phyloP scores from a whole-genome alignment of 495 filamentous ascomycete genomes.

The Neurospora sp. region DNA sequence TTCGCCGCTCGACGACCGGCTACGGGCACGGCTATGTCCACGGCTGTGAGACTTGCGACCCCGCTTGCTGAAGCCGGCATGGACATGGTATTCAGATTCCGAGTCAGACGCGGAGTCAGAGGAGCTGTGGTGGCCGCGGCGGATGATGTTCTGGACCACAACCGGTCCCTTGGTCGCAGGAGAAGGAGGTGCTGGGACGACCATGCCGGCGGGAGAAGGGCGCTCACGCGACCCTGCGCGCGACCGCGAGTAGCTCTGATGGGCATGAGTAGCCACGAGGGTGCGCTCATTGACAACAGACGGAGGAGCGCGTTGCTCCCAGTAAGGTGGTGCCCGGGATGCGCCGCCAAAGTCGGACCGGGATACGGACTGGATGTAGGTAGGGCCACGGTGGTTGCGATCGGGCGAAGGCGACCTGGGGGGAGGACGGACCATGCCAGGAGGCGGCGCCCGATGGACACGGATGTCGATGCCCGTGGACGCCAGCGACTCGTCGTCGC shows the following conservation, averaged over 20 bases:
- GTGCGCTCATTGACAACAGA: constrained; percentile 19
- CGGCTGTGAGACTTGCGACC: constrained; percentile 11
- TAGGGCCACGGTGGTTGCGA: constrained; percentile 18
- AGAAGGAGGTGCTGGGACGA: background rate
- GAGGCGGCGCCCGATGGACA: constrained; percentile 20
- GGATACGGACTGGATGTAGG: constrained; percentile 27
- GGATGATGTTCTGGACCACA: constrained; percentile 41
- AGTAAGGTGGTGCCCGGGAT: constrained; percentile 14
- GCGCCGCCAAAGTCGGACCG: background rate
- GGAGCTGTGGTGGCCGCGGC: constrained; percentile 11
- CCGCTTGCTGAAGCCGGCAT: constrained; percentile 3
- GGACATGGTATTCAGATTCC: constrained; percentile 4
- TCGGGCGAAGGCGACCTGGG: constrained; percentile 1
- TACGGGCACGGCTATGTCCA: constrained; percentile 12
- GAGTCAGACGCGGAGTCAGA: constrained; percentile 27
- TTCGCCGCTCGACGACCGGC: constrained; percentile 17
- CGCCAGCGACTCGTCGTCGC: constrained; percentile 18
- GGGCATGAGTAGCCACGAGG: constrained; percentile 20
- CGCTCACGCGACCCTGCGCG: constrained; percentile 34
- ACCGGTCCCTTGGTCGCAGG: constrained; percentile 20
- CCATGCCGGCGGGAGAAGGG: constrained; percentile 17
- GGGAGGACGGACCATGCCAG: constrained; percentile 17
- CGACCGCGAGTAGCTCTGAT: constrained; percentile 23
- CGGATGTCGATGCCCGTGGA: constrained; percentile 30
- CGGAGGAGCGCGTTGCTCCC: background rate